A percentile compares a stretch with the other conserved stretches of the same genome.
Evolutionary conservation across 192 early-diverging fungal genomes (phyloP).

Genomic region (Lobosporangium transversale): DNA sequence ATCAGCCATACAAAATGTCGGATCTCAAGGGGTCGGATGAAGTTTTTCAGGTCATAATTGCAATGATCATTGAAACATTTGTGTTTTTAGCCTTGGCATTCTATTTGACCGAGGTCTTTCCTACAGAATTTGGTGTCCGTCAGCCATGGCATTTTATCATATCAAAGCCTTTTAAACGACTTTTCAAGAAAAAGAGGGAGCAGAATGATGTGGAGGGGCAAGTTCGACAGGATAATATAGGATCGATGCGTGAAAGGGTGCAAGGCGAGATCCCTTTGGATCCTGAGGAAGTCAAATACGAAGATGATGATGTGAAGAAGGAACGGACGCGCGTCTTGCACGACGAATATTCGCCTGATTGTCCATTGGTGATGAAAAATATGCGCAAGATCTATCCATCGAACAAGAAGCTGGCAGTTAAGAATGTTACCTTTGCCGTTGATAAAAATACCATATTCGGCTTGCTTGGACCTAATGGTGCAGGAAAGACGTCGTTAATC

Average conservation of each 20-base stretch:
- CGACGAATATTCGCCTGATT: conserved; percentile 43
- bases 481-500: conserved; percentile 80
- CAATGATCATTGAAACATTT: conserved; percentile 61
- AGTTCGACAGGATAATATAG: conserved; percentile 18
- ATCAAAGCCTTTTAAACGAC: conserved; percentile 36
- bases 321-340: conserved; percentile 64
- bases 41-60: conserved; percentile 64
- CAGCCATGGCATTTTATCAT: conserved; percentile 72
- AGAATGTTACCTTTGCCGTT: conserved; percentile 72
- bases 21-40: conserved; percentile 64
- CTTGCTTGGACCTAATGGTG: conserved; percentile 74
- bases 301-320: conserved; percentile 73
- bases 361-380: conserved; percentile 66
- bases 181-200: conserved; percentile 37
- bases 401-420: conserved; percentile 70
- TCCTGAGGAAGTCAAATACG: conserved; percentile 58
- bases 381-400: conserved; percentile 67
- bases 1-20: conserved; percentile 63
- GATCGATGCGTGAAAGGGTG: conserved; percentile 20
- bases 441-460: conserved; percentile 73
- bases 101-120: conserved; percentile 61
- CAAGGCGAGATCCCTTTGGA: conserved; percentile 51
- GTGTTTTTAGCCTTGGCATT: conserved; percentile 59
- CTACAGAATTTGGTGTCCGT: conserved; percentile 71
- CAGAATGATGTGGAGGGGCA: conserved; percentile 30